These are phyloP conservation scores for Marasmius tenuissimus DNA, from an alignment of 1,284 basidiomycete species.

Conservation along the genomic window DNA sequence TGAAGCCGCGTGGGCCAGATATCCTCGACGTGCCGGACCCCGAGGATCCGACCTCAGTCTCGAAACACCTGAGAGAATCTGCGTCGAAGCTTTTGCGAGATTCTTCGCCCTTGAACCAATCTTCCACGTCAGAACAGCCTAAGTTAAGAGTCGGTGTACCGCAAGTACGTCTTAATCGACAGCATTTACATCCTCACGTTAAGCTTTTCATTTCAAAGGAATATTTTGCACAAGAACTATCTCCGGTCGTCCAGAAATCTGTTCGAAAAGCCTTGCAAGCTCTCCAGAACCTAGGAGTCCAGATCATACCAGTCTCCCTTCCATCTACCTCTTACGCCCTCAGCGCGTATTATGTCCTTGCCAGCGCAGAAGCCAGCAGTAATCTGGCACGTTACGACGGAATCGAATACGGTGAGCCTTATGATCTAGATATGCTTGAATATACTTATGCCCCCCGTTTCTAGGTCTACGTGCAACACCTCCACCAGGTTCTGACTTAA, in stretches of 20 bases:
- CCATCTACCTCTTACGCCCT: conserved; percentile 80
- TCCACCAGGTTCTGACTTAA: conserved; percentile 39
- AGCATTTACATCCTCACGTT: conserved; percentile 20
- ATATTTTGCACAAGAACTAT: conserved; percentile 79
- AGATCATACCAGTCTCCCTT: conserved; percentile 73
- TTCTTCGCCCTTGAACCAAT: not conserved
- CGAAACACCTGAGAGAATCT: conserved; percentile 38
- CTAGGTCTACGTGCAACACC: conserved; percentile 50
- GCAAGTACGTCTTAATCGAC: conserved; percentile 23
- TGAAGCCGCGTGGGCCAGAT: conserved; percentile 39
- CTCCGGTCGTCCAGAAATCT: conserved; percentile 44
- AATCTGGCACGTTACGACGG: conserved; percentile 93
- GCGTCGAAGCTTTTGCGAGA: conserved; percentile 16
- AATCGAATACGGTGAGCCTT: conserved; percentile 60
- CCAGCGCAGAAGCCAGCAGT: conserved; percentile 92
- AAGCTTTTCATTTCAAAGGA: conserved; percentile 46
- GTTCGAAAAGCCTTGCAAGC: conserved; percentile 48
- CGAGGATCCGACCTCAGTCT: conserved; percentile 78
- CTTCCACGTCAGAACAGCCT: not conserved
- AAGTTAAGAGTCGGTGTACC: conserved; percentile 57
- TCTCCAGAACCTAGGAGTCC: conserved; percentile 66
- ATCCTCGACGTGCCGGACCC: conserved; percentile 65
- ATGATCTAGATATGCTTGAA: not conserved
- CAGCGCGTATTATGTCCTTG: conserved; percentile 94
- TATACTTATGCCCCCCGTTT: not conserved